Evolutionary conservation across 345 rosid species (phyloP).

Genomic region (Sonneratia alba): DNA sequence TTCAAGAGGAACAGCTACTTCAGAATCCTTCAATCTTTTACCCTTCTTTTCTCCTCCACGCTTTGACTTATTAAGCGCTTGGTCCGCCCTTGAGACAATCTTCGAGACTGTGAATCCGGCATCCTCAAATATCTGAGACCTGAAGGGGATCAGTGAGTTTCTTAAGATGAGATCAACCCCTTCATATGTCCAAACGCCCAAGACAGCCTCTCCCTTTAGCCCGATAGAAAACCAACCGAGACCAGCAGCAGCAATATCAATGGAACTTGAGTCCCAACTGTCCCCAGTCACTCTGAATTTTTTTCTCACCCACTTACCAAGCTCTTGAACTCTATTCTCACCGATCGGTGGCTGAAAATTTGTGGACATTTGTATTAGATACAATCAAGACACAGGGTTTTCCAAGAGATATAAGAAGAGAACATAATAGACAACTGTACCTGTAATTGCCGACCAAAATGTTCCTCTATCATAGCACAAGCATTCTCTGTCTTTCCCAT

Average conservation of each 20-base stretch:
- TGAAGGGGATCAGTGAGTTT: slow-evolving; percentile 57
- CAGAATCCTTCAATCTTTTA: slow-evolving; percentile 18
- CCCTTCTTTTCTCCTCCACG: slow-evolving; percentile 35
- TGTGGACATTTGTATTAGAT: background rate
- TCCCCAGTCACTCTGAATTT: slow-evolving; percentile 52
- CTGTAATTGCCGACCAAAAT: slow-evolving; percentile 81
- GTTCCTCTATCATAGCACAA: slow-evolving; percentile 44
- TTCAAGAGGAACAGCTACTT: slow-evolving; percentile 14
- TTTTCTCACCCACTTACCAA: slow-evolving; percentile 72
- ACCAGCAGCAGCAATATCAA: slow-evolving; percentile 57
- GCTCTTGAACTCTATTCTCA: slow-evolving; percentile 54
- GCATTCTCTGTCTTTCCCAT: slow-evolving; percentile 92
- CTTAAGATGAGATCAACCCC: slow-evolving; percentile 65
- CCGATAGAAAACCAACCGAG: no score
- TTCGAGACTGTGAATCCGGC: slow-evolving; percentile 82
- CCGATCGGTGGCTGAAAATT: slow-evolving; percentile 79
- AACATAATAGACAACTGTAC: slow-evolving; percentile 18
- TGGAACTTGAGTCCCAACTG: slow-evolving; percentile 71
- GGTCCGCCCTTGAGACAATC: slow-evolving; percentile 80
- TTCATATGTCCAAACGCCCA: slow-evolving; percentile 82
- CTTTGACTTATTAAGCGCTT: slow-evolving; percentile 36
- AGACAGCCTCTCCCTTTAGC: slow-evolving; percentile 53
- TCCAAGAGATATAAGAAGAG: background rate
- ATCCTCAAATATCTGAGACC: slow-evolving; percentile 63
- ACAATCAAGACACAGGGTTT: background rate